Evolutionary conservation across 192 early-diverging fungal species (phyloP).

Genomic region (Gryganskiella cystojenkinii): DNA sequence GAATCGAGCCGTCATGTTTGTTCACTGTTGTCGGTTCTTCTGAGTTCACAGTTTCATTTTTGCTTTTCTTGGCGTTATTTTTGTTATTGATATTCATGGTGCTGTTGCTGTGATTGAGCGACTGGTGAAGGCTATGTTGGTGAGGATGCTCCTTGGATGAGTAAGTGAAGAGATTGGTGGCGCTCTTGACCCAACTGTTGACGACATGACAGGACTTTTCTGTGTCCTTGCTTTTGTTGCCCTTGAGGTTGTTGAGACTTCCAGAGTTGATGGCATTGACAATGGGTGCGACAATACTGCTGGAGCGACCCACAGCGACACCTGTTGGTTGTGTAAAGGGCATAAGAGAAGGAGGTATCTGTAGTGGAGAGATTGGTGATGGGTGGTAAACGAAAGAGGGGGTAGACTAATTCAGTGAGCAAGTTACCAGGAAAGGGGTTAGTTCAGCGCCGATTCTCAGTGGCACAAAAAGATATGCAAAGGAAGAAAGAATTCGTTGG

Average conservation of each 20-base stretch:
- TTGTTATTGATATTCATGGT: too few species aligned
- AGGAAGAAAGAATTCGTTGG: too few species aligned
- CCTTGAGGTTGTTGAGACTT: background rate
- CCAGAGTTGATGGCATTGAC: background rate
- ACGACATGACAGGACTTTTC: constrained; percentile 22
- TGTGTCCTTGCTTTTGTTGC: background rate
- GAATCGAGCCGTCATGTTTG: constrained; percentile 8
- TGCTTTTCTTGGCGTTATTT: too few species aligned
- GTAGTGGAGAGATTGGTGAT: background rate
- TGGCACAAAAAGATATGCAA: too few species aligned
- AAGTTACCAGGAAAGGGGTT: too few species aligned
- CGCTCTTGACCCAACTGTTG: constrained; percentile 35
- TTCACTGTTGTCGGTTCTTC: too few species aligned
- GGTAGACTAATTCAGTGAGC: background rate
- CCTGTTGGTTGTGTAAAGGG: constrained; percentile 43
- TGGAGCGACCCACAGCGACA: constrained; percentile 2
- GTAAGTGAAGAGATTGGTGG: background rate
- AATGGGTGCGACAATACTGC: background rate
- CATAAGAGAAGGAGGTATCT: constrained; percentile 5
- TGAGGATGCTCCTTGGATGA: background rate
- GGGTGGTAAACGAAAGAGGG: background rate
- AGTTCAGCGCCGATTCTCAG: too few species aligned
- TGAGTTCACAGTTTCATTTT: too few species aligned
- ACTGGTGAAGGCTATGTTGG: too few species aligned
- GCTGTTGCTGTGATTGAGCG: too few species aligned